Evolutionary conservation across 805 yeast genomes (phyloP).

Genomic region (Candida pseudofarinosa): DNA sequence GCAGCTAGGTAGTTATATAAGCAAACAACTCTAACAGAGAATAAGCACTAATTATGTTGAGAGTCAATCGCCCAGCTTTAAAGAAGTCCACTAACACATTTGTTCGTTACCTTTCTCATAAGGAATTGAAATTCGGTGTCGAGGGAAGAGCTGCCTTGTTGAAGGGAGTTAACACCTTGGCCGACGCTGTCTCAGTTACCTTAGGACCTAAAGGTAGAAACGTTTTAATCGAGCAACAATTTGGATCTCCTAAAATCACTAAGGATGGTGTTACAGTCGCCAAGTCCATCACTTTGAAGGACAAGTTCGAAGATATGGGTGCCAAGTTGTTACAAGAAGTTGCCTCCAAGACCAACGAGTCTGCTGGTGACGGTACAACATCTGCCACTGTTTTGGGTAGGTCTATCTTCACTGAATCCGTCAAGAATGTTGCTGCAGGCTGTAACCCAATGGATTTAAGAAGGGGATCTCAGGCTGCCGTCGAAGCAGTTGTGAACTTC

Average conservation of each 20-base stretch:
- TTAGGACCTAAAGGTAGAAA: slow-evolving; percentile 98
- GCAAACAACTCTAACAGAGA: not conserved
- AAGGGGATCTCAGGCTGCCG: slow-evolving; percentile 96
- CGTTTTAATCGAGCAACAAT: slow-evolving; percentile 92
- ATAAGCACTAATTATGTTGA: slow-evolving; percentile 37
- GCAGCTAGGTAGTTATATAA: not conserved
- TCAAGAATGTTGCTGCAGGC: slow-evolving; percentile 97
- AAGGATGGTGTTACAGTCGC: slow-evolving; percentile 99
- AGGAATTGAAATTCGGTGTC: slow-evolving; percentile 93
- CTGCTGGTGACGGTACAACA: slow-evolving; percentile 99
- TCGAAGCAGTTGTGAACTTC: slow-evolving; percentile 83
- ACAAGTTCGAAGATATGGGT: slow-evolving; percentile 94
- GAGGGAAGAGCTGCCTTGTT: slow-evolving; percentile 94
- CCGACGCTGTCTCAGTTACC: slow-evolving; percentile 95
- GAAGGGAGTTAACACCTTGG: slow-evolving; percentile 90
- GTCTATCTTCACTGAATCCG: slow-evolving; percentile 91
- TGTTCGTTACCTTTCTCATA: slow-evolving; percentile 62
- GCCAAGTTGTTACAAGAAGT: slow-evolving; percentile 94
- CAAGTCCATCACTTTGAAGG: slow-evolving; percentile 71
- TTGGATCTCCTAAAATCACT: slow-evolving; percentile 96
- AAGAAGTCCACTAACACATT: slow-evolving; percentile 37
- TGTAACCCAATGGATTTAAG: slow-evolving; percentile 98
- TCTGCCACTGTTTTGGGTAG: slow-evolving; percentile 96
- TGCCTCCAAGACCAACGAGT: slow-evolving; percentile 93
- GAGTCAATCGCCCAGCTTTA: slow-evolving; percentile 43